Evolutionary conservation across 78 protist genomes (phyloP).

Genomic region (Mastigamoeba balamuthi): DNA sequence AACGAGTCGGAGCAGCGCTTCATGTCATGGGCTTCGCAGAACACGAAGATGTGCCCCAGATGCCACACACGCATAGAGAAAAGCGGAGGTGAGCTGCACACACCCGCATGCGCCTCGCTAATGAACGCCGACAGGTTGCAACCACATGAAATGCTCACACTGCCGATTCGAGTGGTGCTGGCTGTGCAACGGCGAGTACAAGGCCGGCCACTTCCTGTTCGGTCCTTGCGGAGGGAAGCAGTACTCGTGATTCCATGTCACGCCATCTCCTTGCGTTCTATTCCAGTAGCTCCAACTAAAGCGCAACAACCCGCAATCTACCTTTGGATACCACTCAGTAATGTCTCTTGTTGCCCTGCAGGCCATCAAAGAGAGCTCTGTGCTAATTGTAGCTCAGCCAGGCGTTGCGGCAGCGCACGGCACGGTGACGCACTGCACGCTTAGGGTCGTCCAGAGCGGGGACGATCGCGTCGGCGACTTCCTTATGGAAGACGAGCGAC

Average conservation of each 20-base stretch:
- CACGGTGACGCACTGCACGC: no score
- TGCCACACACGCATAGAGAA: background rate
- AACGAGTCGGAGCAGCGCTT: background rate
- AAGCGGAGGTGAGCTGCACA: background rate
- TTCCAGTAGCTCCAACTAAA: no score
- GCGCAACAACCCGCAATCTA: no score
- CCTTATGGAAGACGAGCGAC: no score
- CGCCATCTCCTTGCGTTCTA: no score
- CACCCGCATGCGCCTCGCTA: background rate
- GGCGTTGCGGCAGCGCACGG: no score
- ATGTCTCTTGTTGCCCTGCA: no score
- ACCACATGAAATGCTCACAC: background rate
- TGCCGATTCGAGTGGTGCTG: background rate
- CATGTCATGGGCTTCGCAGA: background rate
- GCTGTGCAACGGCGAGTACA: background rate
- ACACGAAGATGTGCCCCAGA: slow-evolving; percentile 1
- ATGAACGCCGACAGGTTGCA: background rate
- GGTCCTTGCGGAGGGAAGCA: background rate
- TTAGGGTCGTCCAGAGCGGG: no score
- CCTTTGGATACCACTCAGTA: no score
- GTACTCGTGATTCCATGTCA: background rate
- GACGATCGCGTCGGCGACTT: no score
- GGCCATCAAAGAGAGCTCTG: no score
- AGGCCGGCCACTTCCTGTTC: background rate
- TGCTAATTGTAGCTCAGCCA: no score